These are phyloP conservation scores for Vanderwaltozyma verrucispora DNA, from an alignment of 805 yeast species.

Conservation along the genomic window DNA sequence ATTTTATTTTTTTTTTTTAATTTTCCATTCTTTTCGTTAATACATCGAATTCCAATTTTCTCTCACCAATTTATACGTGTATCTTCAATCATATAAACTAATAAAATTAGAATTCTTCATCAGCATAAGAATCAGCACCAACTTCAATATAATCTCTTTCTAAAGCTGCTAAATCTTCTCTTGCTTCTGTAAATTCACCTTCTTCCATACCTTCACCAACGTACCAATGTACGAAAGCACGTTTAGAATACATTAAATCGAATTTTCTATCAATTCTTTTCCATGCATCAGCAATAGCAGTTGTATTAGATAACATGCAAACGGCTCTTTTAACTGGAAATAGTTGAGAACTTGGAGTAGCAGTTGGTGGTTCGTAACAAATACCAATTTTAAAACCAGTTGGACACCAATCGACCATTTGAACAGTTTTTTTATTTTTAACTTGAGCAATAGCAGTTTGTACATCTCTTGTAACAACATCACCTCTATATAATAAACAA, in stretches of 20 bases:
- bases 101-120: constrained; percentile 37
- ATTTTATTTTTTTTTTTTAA: too few species aligned
- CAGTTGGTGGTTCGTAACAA: constrained; percentile 96
- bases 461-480: constrained; percentile 95
- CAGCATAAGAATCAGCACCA: constrained; percentile 82
- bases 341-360: constrained; percentile 78
- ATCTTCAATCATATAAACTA: too few species aligned
- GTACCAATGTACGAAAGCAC: constrained; percentile 99
- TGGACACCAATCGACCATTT: constrained; percentile 99
- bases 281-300: constrained; percentile 99
- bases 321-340: constrained; percentile 94
- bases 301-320: constrained; percentile 95
- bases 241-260: constrained; percentile 96
- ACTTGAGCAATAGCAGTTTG: constrained; percentile 91
- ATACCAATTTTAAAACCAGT: constrained; percentile 99
- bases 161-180: constrained; percentile 95
- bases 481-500: constrained; percentile 96
- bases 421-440: constrained; percentile 91
- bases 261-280: constrained; percentile 92
- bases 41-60: too few species aligned
- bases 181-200: constrained; percentile 98
- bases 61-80: too few species aligned
- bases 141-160: constrained; percentile 97
- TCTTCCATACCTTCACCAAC: constrained; percentile 99
- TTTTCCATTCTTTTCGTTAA: too few species aligned